phyloP scores from a whole-genome alignment of 768 basidiomycete genomes.

The Mycena rebaudengoi region DNA sequence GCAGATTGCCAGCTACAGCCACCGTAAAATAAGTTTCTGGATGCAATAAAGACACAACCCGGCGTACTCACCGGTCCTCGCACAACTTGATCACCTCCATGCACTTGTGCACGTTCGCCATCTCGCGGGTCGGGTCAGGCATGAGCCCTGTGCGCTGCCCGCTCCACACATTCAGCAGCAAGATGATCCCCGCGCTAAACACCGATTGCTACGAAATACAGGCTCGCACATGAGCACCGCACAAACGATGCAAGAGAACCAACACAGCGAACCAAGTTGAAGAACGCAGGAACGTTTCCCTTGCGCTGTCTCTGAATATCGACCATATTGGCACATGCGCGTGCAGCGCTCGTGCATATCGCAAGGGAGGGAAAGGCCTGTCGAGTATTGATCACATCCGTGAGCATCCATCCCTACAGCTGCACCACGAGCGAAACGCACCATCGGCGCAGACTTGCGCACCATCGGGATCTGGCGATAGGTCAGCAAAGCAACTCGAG shows the following conservation, averaged over 20 bases:
- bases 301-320: constrained; percentile 55
- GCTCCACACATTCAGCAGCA: constrained; percentile 74
- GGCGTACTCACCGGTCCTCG: constrained; percentile 46
- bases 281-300: constrained; percentile 36
- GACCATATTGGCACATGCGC: constrained; percentile 76
- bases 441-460: constrained; percentile 45
- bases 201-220: no score
- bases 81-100: constrained; percentile 56
- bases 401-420: no score
- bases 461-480: constrained; percentile 79
- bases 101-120: constrained; percentile 67
- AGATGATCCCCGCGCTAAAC: constrained; percentile 57
- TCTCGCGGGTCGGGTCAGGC: constrained; percentile 58
- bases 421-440: no score
- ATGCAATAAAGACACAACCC: not conserved
- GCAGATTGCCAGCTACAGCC: constrained; percentile 47
- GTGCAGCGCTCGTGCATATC: constrained; percentile 86
- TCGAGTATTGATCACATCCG: not conserved
- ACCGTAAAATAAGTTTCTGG: not conserved
- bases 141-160: constrained; percentile 56
- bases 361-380: constrained; percentile 68
- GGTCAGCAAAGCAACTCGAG: no score
- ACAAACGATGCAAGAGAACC: constrained; percentile 1
- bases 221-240: no score
- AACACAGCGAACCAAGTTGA: not conserved